Conservation (phyloP, 306 rosid species). For the Arachis stenosperma region DNA sequence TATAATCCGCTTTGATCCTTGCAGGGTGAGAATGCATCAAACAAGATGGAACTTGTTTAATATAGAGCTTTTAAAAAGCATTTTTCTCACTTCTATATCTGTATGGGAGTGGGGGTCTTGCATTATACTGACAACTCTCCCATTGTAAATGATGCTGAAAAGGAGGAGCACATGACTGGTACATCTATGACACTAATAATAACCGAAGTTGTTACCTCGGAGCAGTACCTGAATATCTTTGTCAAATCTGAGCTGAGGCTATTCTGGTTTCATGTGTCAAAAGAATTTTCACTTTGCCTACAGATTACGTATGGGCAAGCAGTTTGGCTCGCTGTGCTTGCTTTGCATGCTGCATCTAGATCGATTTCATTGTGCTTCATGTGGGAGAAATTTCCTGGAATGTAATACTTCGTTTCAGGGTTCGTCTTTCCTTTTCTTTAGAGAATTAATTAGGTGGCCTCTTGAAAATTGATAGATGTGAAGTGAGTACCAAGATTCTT, state of each 20-base stretch:
- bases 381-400: constrained; percentile 28
- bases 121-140: constrained; percentile 42
- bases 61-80: constrained; percentile 25
- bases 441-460: constrained; percentile 35
- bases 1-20: constrained; percentile 38
- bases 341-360: constrained; percentile 36
- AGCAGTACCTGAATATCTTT: constrained; percentile 20
- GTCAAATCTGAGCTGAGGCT: constrained; percentile 37
- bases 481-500: background rate
- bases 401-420: constrained; percentile 34
- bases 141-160: constrained; percentile 45
- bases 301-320: constrained; percentile 43
- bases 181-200: constrained; percentile 36
- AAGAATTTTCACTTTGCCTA: constrained; percentile 23
- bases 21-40: constrained; percentile 68
- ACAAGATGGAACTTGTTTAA: constrained; percentile 49
- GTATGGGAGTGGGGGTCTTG: constrained; percentile 47
- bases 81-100: constrained; percentile 36
- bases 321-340: constrained; percentile 33
- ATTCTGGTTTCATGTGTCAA: constrained; percentile 16
- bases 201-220: constrained; percentile 37
- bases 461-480: constrained; percentile 16
- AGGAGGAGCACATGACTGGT: constrained; percentile 35
- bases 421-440: background rate
- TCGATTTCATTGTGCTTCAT: constrained; percentile 1